Conservation (phyloP, 1,284 basidiomycete genomes). For the Xerocomus amazonicus region DNA sequence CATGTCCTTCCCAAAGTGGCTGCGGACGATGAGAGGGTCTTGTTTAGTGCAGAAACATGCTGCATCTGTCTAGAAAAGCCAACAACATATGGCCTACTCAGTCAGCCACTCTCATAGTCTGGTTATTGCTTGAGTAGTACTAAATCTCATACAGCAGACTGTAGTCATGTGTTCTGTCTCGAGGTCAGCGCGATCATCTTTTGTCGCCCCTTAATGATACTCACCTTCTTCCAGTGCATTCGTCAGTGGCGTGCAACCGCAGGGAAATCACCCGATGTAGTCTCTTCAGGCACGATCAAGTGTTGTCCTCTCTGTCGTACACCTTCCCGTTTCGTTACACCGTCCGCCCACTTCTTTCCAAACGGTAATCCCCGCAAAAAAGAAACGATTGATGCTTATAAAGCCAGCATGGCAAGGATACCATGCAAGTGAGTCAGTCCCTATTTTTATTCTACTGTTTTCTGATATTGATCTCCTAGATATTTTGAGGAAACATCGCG, state of each 20-base stretch:
- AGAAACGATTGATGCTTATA: constrained; percentile 52
- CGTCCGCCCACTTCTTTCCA: constrained; percentile 62
- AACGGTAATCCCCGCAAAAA: constrained; percentile 51
- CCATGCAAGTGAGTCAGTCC: constrained; percentile 53
- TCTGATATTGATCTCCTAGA: constrained; percentile 33
- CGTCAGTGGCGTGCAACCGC: constrained; percentile 64
- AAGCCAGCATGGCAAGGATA: constrained; percentile 64
- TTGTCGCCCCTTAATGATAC: constrained; percentile 3
- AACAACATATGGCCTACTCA: constrained; percentile 60
- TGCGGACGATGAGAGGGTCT: constrained; percentile 22
- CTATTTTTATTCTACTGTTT: background rate
- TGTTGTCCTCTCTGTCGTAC: constrained; percentile 71
- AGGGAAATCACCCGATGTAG: constrained; percentile 48
- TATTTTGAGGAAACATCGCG: constrained; percentile 57
- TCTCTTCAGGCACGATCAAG: constrained; percentile 58
- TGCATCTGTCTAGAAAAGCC: constrained; percentile 74
- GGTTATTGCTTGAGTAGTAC: constrained; percentile 1
- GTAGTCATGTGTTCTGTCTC: constrained; percentile 72
- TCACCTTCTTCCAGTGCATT: constrained; percentile 51
- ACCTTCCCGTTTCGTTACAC: constrained; percentile 60
- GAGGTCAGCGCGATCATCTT: constrained; percentile 38
- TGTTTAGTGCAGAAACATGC: constrained; percentile 42
- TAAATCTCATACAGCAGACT: constrained; percentile 45
- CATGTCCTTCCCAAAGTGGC: constrained; percentile 40
- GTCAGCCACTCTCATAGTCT: constrained; percentile 35